phyloP scores from a whole-genome alignment of 495 filamentous ascomycete genomes.

The Podospora fimiseda region DNA sequence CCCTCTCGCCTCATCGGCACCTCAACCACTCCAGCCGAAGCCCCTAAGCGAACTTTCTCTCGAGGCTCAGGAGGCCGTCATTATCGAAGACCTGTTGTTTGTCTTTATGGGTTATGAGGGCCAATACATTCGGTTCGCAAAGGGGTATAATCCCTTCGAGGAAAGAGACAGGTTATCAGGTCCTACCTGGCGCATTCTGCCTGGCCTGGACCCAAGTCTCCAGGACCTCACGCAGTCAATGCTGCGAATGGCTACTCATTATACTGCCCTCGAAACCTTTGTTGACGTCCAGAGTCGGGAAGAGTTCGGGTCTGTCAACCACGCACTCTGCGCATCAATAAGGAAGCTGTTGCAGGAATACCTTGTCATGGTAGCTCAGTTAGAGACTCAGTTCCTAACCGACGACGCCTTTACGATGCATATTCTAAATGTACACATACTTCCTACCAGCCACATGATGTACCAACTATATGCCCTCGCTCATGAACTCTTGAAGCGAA shows the following conservation, averaged over 20 bases:
- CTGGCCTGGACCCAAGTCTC: constrained; percentile 84
- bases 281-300: constrained; percentile 89
- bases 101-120: constrained; percentile 99
- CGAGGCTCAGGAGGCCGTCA: constrained; percentile 74
- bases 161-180: constrained; percentile 84
- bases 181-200: constrained; percentile 68
- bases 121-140: constrained; percentile 83
- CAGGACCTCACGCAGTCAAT: constrained; percentile 81
- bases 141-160: constrained; percentile 69
- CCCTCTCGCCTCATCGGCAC: constrained; percentile 66
- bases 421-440: constrained; percentile 82
- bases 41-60: constrained; percentile 66
- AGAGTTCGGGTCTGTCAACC: constrained; percentile 93
- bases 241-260: constrained; percentile 93
- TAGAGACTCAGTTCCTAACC: constrained; percentile 85
- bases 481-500: constrained; percentile 78
- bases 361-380: constrained; percentile 81
- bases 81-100: constrained; percentile 86
- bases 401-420: constrained; percentile 85
- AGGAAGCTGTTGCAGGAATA: constrained; percentile 90
- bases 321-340: constrained; percentile 89
- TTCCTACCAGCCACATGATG: constrained; percentile 84
- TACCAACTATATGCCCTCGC: constrained; percentile 80
- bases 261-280: constrained; percentile 83
- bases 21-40: constrained; percentile 62